phyloP scores from a whole-genome alignment of 345 rosid genomes.

The Dovyalis caffra region DNA sequence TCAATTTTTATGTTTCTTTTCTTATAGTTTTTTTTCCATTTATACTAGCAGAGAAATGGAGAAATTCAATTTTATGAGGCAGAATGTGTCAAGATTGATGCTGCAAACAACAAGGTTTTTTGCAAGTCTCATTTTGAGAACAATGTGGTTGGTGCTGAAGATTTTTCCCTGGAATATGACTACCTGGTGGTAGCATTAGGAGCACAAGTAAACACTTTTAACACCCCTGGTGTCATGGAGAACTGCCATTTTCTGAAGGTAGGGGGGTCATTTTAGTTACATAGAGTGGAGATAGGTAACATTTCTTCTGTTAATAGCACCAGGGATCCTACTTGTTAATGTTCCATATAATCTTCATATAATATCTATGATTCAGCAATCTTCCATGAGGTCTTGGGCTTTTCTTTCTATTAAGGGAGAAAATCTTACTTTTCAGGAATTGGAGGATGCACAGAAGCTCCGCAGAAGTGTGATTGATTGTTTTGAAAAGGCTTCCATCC shows the following conservation, averaged over 20 bases:
- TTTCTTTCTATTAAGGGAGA: slow-evolving; percentile 1
- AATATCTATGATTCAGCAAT: neutral
- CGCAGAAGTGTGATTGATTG: slow-evolving; percentile 81
- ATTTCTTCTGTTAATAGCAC: too few species aligned
- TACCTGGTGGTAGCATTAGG: slow-evolving; percentile 85
- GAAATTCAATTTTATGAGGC: slow-evolving; percentile 85
- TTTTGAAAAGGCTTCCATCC: slow-evolving; percentile 87
- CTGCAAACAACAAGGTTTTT: slow-evolving; percentile 53
- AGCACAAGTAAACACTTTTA: slow-evolving; percentile 90
- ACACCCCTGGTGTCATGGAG: slow-evolving; percentile 91
- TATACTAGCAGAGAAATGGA: slow-evolving; percentile 58
- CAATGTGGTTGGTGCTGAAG: slow-evolving; percentile 49
- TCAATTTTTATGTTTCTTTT: neutral
- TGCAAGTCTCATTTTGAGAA: slow-evolving; percentile 57
- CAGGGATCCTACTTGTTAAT: too few species aligned
- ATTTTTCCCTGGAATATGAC: slow-evolving; percentile 77
- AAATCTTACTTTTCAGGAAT: slow-evolving; percentile 49
- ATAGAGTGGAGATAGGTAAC: neutral
- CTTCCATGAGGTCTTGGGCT: slow-evolving; percentile 6
- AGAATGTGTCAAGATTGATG: slow-evolving; percentile 78
- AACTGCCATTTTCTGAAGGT: slow-evolving; percentile 97
- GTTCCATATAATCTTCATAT: neutral
- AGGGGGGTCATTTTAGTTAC: neutral
- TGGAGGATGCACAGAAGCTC: slow-evolving; percentile 93
- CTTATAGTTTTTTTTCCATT: neutral